phyloP scores from a whole-genome alignment of 2,329 filamentous ascomycete species.

The Pestalotiopsis sp. region DNA sequence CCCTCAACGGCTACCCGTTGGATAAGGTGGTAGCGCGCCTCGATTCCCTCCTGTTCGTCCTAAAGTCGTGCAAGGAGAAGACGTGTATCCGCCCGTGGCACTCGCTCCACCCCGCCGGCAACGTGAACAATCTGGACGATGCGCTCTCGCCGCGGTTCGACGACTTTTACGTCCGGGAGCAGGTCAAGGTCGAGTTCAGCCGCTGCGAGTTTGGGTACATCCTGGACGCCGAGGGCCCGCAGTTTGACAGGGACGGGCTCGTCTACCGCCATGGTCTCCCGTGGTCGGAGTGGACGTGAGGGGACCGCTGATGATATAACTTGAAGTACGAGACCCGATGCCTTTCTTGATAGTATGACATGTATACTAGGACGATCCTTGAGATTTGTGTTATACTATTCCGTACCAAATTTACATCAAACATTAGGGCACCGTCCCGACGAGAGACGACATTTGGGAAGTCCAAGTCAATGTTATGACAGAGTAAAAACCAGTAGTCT shows the following conservation, averaged over 20 bases:
- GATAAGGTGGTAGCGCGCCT: slow-evolving; percentile 48
- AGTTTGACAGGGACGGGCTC: slow-evolving; percentile 10
- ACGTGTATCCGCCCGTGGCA: slow-evolving; percentile 58
- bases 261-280: slow-evolving; percentile 3
- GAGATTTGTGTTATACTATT: too few relatives aligned
- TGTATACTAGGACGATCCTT: not conserved
- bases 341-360: not conserved
- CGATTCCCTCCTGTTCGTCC: slow-evolving; percentile 57
- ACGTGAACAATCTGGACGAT: slow-evolving; percentile 49
- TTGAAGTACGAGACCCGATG: not conserved
- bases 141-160: slow-evolving; percentile 52
- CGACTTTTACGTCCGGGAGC: slow-evolving; percentile 48
- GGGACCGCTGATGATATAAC: not conserved
- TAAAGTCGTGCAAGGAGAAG: slow-evolving; percentile 59
- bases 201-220: slow-evolving; percentile 59
- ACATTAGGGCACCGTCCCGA: too few relatives aligned
- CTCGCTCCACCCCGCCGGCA: slow-evolving; percentile 52
- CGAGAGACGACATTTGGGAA: not conserved
- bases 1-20: slow-evolving; percentile 18
- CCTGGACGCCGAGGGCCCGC: slow-evolving; percentile 49
- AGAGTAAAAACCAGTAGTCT: not conserved
- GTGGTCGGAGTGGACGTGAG: slow-evolving; percentile 5
- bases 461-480: too few relatives aligned
- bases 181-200: slow-evolving; percentile 50
- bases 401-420: too few relatives aligned